Conservation (phyloP, 176 grass and related monocot genomes). For the Carex parvula region DNA sequence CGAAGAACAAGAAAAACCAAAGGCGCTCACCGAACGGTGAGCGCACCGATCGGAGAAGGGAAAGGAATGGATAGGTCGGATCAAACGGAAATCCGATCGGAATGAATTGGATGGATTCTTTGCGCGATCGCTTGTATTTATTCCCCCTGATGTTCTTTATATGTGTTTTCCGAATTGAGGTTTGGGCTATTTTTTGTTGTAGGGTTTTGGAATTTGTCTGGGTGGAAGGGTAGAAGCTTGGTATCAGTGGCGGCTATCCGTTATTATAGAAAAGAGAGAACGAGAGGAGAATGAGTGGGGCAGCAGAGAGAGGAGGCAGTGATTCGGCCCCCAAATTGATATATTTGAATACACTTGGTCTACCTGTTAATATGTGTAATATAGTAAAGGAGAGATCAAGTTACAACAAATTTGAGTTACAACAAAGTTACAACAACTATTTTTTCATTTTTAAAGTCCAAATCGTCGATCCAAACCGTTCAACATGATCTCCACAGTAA, state of each 20-base stretch:
- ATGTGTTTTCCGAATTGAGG: neutral
- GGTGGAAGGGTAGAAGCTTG: neutral
- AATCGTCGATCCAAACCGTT: too few species aligned
- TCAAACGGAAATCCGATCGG: neutral
- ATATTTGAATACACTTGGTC: neutral
- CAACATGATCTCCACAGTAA: too few species aligned
- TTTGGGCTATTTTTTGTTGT: neutral
- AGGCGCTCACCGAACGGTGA: neutral
- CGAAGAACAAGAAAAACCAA: neutral
- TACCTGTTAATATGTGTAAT: neutral
- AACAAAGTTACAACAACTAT: too few species aligned
- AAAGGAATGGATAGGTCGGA: neutral
- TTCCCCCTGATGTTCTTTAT: neutral
- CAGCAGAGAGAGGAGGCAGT: neutral
- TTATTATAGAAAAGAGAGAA: neutral
- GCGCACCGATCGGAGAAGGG: neutral
- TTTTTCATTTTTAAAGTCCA: too few species aligned
- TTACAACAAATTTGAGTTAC: too few species aligned
- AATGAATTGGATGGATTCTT: neutral
- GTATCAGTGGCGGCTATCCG: constrained; percentile 22
- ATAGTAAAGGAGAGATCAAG: too few species aligned
- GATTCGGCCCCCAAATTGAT: constrained; percentile 8
- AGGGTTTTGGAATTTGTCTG: neutral
- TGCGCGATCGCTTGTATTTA: neutral
- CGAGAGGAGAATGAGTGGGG: constrained; percentile 3